Evolutionary conservation across 257 asterid genomes (phyloP).

Genomic region (Prunella vulgaris): DNA sequence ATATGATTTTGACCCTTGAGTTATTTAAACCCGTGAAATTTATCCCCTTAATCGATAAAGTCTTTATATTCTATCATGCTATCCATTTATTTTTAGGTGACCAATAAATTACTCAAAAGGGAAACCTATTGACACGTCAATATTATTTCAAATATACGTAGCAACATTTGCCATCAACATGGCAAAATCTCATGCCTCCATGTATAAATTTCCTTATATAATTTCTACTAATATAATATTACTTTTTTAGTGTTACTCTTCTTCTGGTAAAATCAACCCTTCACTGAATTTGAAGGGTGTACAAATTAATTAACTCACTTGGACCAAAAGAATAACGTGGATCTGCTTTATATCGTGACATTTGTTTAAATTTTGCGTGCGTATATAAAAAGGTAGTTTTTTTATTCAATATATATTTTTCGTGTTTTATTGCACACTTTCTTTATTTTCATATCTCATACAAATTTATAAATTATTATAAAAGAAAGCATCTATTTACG

Average conservation of each 20-base stretch:
- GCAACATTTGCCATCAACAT: background rate
- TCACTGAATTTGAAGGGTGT: background rate
- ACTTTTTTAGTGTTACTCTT: slow-evolving; percentile 5
- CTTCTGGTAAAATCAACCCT: slow-evolving; percentile 11
- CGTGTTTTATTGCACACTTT: too few species aligned
- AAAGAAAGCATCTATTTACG: too few species aligned
- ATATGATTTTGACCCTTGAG: background rate
- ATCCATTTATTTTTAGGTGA: slow-evolving; percentile 8
- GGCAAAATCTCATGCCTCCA: slow-evolving; percentile 18
- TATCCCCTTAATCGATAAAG: background rate
- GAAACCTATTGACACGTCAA: slow-evolving; percentile 13
- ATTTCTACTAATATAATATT: background rate
- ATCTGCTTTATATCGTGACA: too few species aligned
- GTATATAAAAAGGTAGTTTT: too few species aligned
- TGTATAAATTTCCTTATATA: background rate
- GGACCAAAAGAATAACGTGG: too few species aligned
- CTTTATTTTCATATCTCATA: too few species aligned
- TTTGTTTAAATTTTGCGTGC: too few species aligned
- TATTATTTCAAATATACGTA: background rate
- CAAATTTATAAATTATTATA: too few species aligned
- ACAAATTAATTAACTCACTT: background rate
- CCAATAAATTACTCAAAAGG: background rate
- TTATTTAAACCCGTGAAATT: background rate
- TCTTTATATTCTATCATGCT: background rate
- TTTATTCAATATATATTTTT: too few species aligned